Evolutionary conservation across 495 filamentous ascomycete species (phyloP), one percentile per base, ranked within the genome.

Genomic region (Darksidea phi): DNA sequence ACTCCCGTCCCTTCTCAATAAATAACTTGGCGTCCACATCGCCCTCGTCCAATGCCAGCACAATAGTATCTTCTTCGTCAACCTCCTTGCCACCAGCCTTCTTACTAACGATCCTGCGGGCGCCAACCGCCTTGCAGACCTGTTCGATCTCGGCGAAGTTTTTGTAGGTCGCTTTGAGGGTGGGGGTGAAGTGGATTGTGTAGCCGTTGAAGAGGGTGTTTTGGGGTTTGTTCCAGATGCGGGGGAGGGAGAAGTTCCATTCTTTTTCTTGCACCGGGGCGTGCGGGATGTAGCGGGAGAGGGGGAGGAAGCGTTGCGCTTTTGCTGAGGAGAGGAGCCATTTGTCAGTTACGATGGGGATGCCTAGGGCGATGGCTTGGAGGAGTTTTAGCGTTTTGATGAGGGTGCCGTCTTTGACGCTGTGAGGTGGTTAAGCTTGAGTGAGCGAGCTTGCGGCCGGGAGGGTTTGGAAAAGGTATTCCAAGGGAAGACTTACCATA

Each of bases 321-420:
- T 64, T 61, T 3, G 54, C 59, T 47, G 71, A 74, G 7, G 72
- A 57, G 8, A 60, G 41, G 17, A 76, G 56, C 76, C 76, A 78
- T 0, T 71, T 48, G 55, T 78, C 75, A 0, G 72, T 75, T 13
- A 76, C 67, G 43, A 78, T 70, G 3, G 67, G 63, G 23, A 73
- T 70, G 20, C 76, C 76, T 0, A 69, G 49, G 26, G 71, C 61
- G 5, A 75, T 55, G 32, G 67, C 65, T 2, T 66, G 52, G n/a
- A 77, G 71, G 11, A 78, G 51, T 38, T 77, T 78, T 20, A 62
- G 63, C 0, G 75, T 72, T 49, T 72, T 75, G 24, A 69, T 72
- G n/a, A 78, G 37, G 41, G 72, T 69, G n/a, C 65, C 69, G 18
- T 68, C 57, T 11, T 67, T 69, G 18, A 76, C 67, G 51, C 74